Percentiles rank a stretch among this genome's conserved stretches.
Evolutionary conservation across 2,329 filamentous ascomycete species (phyloP).

Genomic region (Beauveria asiatica): DNA sequence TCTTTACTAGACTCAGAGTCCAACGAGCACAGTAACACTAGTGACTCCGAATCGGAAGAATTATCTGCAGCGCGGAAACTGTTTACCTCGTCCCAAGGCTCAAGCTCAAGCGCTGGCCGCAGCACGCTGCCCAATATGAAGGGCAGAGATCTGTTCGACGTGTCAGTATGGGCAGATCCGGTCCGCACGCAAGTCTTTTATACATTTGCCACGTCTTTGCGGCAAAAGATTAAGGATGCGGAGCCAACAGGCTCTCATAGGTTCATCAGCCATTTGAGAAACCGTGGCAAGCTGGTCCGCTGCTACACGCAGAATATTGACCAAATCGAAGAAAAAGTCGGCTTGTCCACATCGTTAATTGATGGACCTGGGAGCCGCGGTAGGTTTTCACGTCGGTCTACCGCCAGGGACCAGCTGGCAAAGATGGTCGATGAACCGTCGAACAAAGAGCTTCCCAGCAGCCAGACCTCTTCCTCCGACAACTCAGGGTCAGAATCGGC

Average conservation of each 20-base stretch:
- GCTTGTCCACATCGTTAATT: constrained; percentile 53
- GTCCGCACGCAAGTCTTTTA: constrained; percentile 63
- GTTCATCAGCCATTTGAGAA: constrained; percentile 59
- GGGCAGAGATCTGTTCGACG: constrained; percentile 63
- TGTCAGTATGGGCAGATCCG: constrained; percentile 60
- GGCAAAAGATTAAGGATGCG: constrained; percentile 55
- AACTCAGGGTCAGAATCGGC: neutral
- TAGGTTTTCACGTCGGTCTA: constrained; percentile 46
- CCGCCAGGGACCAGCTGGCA: constrained; percentile 25
- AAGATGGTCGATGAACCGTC: constrained; percentile 30
- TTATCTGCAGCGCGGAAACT: constrained; percentile 32
- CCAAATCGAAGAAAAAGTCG: constrained; percentile 62
- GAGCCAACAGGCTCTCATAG: constrained; percentile 57
- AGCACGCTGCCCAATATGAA: constrained; percentile 52
- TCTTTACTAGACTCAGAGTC: constrained; percentile 28
- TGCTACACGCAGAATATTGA: constrained; percentile 74
- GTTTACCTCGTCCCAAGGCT: constrained; percentile 30
- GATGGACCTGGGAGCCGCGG: constrained; percentile 54
- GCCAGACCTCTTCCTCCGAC: constrained; percentile 12
- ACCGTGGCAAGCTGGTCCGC: constrained; percentile 58
- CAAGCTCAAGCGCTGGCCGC: constrained; percentile 22
- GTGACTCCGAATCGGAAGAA: constrained; percentile 38
- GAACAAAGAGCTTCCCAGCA: constrained; percentile 9
- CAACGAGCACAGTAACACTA: constrained; percentile 28
- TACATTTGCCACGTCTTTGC: constrained; percentile 59